Evolutionary conservation across 2,329 filamentous ascomycete genomes (phyloP).

Genomic region (Fusarium oxysporum): DNA sequence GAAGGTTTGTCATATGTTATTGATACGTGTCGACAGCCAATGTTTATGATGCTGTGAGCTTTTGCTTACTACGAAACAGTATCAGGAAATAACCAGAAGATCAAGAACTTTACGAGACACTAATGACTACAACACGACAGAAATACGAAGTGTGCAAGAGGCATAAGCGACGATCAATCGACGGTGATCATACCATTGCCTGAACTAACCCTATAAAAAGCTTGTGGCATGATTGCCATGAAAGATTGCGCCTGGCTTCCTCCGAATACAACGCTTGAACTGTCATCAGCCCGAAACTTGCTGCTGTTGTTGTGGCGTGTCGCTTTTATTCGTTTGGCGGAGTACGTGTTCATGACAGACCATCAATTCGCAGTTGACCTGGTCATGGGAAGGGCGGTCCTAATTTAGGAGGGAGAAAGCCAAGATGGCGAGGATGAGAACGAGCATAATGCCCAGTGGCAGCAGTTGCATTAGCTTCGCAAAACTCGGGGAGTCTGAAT

Average conservation of each 20-base stretch:
- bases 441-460: neutral
- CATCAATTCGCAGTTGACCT: neutral
- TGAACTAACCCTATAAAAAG: neutral
- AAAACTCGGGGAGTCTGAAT: neutral
- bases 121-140: accelerated
- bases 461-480: no score
- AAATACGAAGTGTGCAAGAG: neutral
- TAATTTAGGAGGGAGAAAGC: no score
- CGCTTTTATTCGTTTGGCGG: no score
- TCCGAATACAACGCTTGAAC: neutral
- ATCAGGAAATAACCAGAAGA: neutral
- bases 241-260: neutral
- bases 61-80: no score
- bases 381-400: no score
- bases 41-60: constrained; percentile 30
- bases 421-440: neutral
- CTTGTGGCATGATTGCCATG: neutral
- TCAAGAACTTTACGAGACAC: neutral
- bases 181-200: neutral
- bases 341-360: no score
- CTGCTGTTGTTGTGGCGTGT: neutral
- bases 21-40: constrained; percentile 21
- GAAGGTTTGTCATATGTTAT: constrained; percentile 8
- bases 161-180: neutral
- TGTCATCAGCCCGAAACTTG: neutral